Percentiles rank a stretch among this genome's conserved stretches.
These are phyloP conservation scores for Pseudogymnoascus sp. DNA, from an alignment of 2,329 filamentous ascomycete species.

Conservation along the genomic window DNA sequence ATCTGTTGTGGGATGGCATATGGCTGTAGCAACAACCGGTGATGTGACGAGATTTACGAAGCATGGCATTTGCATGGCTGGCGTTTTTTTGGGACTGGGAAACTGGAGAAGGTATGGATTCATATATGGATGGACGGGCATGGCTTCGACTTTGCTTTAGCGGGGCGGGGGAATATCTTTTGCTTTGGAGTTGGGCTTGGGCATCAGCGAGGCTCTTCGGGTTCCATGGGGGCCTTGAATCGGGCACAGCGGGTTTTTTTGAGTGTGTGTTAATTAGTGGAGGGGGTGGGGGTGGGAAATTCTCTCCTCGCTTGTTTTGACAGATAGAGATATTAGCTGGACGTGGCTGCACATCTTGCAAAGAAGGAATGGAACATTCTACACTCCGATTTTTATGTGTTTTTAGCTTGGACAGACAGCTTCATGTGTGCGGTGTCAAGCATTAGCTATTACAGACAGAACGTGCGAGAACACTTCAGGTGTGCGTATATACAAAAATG, in stretches of 20 bases:
- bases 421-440: neutral
- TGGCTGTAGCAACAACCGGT: slow-evolving; percentile 1
- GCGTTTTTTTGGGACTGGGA: slow-evolving; percentile 2
- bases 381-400: neutral
- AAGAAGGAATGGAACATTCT: slow-evolving; percentile 2
- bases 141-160: slow-evolving; percentile 8
- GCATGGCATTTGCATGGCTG: slow-evolving; percentile 9
- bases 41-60: slow-evolving; percentile 6
- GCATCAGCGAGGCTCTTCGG: neutral
- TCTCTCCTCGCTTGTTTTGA: neutral
- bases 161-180: neutral
- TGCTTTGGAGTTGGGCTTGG: slow-evolving; percentile 6
- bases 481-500: neutral
- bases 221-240: neutral
- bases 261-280: neutral
- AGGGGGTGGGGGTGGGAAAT: neutral
- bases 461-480: neutral
- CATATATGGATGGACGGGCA: neutral
- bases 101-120: neutral
- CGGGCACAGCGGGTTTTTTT: neutral
- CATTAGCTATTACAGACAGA: neutral
- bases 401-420: neutral
- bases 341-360: slow-evolving; percentile 6
- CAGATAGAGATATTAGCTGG: slow-evolving; percentile 2
- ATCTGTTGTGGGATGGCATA: slow-evolving; percentile 4